Base-by-base conservation (phyloP, 1,139 yeast genomes). In the Tardiomyces digboiensis region DNA sequence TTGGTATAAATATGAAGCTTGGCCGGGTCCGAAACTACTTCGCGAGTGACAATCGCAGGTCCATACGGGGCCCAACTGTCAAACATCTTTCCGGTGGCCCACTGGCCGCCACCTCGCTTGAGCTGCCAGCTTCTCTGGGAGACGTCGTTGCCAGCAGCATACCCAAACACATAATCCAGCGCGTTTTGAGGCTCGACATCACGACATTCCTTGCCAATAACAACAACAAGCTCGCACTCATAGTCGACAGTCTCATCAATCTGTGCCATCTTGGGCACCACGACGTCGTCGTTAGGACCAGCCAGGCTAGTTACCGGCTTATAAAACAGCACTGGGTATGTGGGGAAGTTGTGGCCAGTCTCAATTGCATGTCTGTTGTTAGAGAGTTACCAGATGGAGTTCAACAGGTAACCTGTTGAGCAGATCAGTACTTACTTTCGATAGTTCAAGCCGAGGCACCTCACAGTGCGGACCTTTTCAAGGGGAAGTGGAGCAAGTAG, bases 61-160 rank as follows among this genome's bases (percentile, higher is more conserved):
- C 78, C 78, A 42, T 72, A 58, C 19, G 78, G 78, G 7, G 77
- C 76, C 65, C 71, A 73, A n/a, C 72, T 71, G 47, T 76, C 80
- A 51, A 70, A 74, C 68, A 70, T 69, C 59, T 75, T 75, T 3
- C 77, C 75, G 36, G 68, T 56, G 33, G 68, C 59, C 70, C 76
- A 76, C 52, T 75, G 80, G 26, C 76, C 68, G 2, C 75, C 75
- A 26, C 76, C 75, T 13, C 51, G 51, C 33, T 51, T 48, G 39
- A 64, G 58, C 51, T 75, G 80, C 79, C 79, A 74, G 19, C 68
- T 68, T 47, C 80, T 62, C 50, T 74, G 77, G 5, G 78, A 72
- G 18, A 75, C 72, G 52, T 75, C 81, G 55, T 76, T 74, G 12
- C 80, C 80, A 20, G 68, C 68, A 2, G 76, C 59, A 53, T 73